These are phyloP conservation scores for Castanea sativa DNA, from an alignment of 306 rosid genomes.

Conservation along the genomic window DNA sequence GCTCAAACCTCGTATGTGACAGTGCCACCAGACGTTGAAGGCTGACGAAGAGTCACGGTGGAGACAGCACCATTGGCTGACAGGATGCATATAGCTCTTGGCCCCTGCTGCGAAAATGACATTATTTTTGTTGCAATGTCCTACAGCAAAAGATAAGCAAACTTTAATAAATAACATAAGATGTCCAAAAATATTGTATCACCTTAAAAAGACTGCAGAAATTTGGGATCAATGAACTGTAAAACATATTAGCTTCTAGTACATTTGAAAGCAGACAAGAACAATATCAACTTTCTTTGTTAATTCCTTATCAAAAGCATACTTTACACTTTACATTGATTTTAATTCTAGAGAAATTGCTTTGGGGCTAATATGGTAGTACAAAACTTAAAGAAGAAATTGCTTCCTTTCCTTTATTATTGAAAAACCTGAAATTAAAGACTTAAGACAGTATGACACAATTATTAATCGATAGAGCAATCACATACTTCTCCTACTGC, in stretches of 20 bases:
- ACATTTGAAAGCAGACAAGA: background rate
- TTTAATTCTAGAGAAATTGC: background rate
- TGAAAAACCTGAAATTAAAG: background rate
- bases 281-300: background rate
- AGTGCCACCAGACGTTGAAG: slow-evolving; percentile 85
- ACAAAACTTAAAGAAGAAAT: slow-evolving; percentile 8
- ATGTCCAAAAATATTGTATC: slow-evolving; percentile 4
- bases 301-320: background rate
- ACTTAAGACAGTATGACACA: background rate
- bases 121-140: slow-evolving; percentile 81
- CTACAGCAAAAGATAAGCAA: slow-evolving; percentile 35
- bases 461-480: slow-evolving; percentile 9
- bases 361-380: background rate
- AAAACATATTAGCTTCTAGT: slow-evolving; percentile 4
- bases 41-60: slow-evolving; percentile 87
- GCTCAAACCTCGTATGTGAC: slow-evolving; percentile 84
- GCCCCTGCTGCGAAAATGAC: slow-evolving; percentile 93
- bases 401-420: background rate
- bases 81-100: slow-evolving; percentile 76
- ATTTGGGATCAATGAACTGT: background rate
- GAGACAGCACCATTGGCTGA: slow-evolving; percentile 93
- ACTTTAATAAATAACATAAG: slow-evolving; percentile 5
- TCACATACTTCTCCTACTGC: slow-evolving; percentile 80
- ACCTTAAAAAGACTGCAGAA: background rate
- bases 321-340: background rate